A percentile compares a stretch with the other conserved stretches of the same genome.
Evolutionary conservation across 2,329 filamentous ascomycete genomes (phyloP).

Genomic region (Ramichloridium luteum): DNA sequence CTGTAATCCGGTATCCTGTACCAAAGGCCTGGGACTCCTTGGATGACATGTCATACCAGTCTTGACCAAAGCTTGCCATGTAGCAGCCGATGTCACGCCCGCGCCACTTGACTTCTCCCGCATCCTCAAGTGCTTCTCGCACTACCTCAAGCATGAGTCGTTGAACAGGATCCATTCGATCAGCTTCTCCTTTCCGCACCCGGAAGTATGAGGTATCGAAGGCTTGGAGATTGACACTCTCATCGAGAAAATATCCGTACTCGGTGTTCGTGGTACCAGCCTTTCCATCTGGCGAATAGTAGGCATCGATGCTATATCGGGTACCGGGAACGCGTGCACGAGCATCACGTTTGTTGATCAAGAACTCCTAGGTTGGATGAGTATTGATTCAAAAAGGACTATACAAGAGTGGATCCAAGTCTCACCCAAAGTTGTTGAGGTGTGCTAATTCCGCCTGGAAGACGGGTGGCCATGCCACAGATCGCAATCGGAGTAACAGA

Average conservation of each 20-base stretch:
- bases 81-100: conserved; percentile 5
- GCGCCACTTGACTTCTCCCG: conserved; percentile 3
- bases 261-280: background rate
- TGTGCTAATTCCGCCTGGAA: conserved; percentile 1
- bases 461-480: conserved; percentile 2
- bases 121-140: conserved; percentile 8
- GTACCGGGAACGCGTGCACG: background rate
- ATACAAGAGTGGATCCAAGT: too few species aligned
- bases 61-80: conserved; percentile 10
- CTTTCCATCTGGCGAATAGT: conserved; percentile 1
- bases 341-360: conserved; percentile 5
- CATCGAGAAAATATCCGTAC: background rate
- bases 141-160: conserved; percentile 3
- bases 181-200: background rate
- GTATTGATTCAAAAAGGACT: too few species aligned
- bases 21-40: conserved; percentile 5
- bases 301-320: conserved; percentile 5
- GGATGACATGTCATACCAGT: conserved; percentile 7
- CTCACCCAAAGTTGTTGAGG: conserved; percentile 2
- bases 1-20: conserved; percentile 10
- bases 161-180: background rate
- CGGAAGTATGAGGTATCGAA: background rate
- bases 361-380: too few species aligned
- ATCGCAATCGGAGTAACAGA: conserved; percentile 2
- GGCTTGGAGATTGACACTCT: too few species aligned